Conservation (phyloP, 768 basidiomycete genomes). For the Boletus reticuloceps region DNA sequence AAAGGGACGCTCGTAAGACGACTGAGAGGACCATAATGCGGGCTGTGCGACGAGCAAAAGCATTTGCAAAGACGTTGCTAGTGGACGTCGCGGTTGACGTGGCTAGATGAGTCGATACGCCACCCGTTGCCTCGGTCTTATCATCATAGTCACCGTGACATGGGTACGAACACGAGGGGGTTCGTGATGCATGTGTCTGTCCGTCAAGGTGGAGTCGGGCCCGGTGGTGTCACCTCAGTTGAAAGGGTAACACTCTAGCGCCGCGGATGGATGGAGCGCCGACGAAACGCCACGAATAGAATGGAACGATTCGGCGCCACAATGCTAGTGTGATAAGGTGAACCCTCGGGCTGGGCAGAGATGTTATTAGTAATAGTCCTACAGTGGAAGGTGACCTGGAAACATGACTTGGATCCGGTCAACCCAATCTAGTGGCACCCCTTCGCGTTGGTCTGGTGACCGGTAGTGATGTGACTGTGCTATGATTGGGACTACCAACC, state of each 20-base stretch:
- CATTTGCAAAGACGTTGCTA: background rate
- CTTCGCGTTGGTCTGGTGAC: background rate
- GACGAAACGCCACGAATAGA: constrained; percentile 7
- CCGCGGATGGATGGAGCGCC: constrained; percentile 7
- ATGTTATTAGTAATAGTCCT: background rate
- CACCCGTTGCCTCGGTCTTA: background rate
- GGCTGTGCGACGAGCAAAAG: background rate
- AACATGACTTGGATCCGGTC: background rate
- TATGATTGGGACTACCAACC: background rate
- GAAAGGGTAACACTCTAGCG: background rate
- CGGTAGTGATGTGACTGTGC: background rate
- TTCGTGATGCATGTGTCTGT: background rate
- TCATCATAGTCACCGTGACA: background rate
- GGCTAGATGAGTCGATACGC: background rate
- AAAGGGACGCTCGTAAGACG: background rate
- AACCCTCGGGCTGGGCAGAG: background rate
- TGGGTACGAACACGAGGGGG: constrained; percentile 6
- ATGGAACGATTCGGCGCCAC: background rate
- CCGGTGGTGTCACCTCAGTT: constrained; percentile 3
- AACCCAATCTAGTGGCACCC: background rate
- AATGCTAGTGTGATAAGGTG: background rate
- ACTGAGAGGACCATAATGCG: background rate
- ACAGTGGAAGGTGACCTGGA: constrained; percentile 1
- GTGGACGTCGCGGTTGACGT: background rate
- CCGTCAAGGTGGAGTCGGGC: background rate